A percentile compares a stretch with the other conserved stretches of the same genome.
phyloP scores from a whole-genome alignment of 768 basidiomycete species.

The Lactarius deliciosus region DNA sequence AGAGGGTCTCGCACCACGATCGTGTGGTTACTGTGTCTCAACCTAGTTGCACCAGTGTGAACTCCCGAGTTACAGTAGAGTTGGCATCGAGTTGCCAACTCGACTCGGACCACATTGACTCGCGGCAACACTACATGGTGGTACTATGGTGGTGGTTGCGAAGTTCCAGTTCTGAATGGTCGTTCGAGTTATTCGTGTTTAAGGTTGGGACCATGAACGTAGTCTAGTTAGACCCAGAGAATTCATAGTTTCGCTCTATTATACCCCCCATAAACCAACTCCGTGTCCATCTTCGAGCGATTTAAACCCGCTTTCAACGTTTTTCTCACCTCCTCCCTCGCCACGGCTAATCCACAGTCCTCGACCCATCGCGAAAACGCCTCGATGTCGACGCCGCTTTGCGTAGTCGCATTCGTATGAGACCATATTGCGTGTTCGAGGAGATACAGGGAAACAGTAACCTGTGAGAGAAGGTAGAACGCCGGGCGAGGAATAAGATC shows the following conservation, averaged over 20 bases:
- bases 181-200: background rate
- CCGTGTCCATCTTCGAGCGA: background rate
- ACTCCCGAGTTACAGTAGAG: too few species aligned
- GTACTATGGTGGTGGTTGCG: too few species aligned
- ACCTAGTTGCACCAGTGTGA: too few species aligned
- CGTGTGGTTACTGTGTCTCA: too few species aligned
- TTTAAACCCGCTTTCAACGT: slow-evolving; percentile 3
- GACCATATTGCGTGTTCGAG: slow-evolving; percentile 74
- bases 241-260: slow-evolving; percentile 7
- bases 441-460: slow-evolving; percentile 54
- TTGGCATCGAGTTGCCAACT: too few species aligned
- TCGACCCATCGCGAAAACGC: slow-evolving; percentile 54
- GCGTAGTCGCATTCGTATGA: slow-evolving; percentile 30
- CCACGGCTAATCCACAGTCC: slow-evolving; percentile 38
- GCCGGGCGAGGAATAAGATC: slow-evolving; percentile 56
- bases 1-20: too few species aligned
- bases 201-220: background rate
- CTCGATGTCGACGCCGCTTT: slow-evolving; percentile 47
- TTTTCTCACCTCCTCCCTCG: slow-evolving; percentile 33
- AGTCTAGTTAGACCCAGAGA: background rate
- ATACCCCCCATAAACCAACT: slow-evolving; percentile 3
- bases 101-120: too few species aligned
- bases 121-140: too few species aligned
- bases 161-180: background rate
- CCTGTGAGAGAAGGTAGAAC: slow-evolving; percentile 55